Percentiles rank a stretch among this genome's conserved stretches.
phyloP scores from a whole-genome alignment of 2,329 filamentous ascomycete species.

The Macrophomina tecta region DNA sequence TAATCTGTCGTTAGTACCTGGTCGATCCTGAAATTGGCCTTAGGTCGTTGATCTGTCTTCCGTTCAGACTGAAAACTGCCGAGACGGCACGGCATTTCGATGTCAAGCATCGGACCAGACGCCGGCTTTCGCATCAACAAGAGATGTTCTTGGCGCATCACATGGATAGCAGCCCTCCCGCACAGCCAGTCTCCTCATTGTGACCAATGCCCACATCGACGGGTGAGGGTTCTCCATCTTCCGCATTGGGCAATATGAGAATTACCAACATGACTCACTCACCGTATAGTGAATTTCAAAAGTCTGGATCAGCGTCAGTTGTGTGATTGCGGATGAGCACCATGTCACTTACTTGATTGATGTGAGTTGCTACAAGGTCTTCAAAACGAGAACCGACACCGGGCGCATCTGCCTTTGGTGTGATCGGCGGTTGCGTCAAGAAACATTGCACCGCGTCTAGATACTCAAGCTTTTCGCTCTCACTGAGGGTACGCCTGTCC shows the following conservation, averaged over 20 bases:
- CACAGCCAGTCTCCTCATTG: too few species aligned
- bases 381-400: constrained; percentile 45
- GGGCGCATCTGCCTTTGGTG: constrained; percentile 36
- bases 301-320: not conserved
- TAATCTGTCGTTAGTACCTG: not conserved
- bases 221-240: not conserved
- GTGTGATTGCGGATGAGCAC: not conserved
- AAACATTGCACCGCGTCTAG: constrained; percentile 45
- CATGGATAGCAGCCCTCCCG: not conserved
- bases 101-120: not conserved
- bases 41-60: not conserved
- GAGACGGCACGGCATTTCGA: constrained; percentile 12
- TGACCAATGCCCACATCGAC: too few species aligned
- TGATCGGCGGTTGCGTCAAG: constrained; percentile 38
- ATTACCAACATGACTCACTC: not conserved
- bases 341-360: constrained; percentile 40
- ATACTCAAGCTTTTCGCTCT: constrained; percentile 41
- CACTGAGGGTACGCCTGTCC: constrained; percentile 35
- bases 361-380: constrained; percentile 45
- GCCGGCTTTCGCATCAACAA: not conserved
- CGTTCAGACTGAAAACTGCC: not conserved
- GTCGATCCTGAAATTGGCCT: not conserved
- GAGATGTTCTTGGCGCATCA: not conserved
- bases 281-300: constrained; percentile 17
- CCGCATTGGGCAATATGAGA: not conserved